A percentile compares a stretch with the other conserved stretches of the same genome.
phyloP scores from a whole-genome alignment of 805 yeast genomes.

The Crinitomyces ghanaensis region DNA sequence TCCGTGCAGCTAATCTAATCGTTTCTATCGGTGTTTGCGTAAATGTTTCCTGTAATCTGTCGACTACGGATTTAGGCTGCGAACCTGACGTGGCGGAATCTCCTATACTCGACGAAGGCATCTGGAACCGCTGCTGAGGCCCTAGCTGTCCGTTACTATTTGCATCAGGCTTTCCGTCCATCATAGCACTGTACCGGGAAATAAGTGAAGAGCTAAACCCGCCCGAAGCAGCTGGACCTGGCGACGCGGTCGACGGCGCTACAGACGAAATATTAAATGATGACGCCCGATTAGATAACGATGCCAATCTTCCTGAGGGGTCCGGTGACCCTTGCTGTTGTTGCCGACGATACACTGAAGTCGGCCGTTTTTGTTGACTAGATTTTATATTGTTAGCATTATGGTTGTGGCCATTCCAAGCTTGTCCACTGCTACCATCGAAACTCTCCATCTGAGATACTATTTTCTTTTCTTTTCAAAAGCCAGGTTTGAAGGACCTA shows the following conservation, averaged over 20 bases:
- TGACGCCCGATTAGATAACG: conserved; percentile 11
- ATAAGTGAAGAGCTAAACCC: conserved; percentile 4
- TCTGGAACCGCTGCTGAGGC: not conserved
- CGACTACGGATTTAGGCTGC: conserved; percentile 3
- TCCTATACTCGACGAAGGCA: not conserved
- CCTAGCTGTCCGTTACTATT: conserved; percentile 1
- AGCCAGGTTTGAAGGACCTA: too few species aligned
- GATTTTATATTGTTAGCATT: not conserved
- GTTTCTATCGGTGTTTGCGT: conserved; percentile 5
- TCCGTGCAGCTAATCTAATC: conserved; percentile 13
- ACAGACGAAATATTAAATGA: conserved; percentile 4
- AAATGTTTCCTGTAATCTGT: conserved; percentile 2
- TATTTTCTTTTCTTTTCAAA: too few species aligned
- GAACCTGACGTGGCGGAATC: conserved; percentile 2
- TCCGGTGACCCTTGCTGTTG: conserved; percentile 1
- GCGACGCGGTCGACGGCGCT: conserved; percentile 1
- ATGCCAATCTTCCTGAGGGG: conserved; percentile 2
- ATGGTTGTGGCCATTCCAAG: too few species aligned
- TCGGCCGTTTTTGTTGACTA: conserved; percentile 10
- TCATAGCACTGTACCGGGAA: conserved; percentile 7
- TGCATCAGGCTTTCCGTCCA: conserved; percentile 8
- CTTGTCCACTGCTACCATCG: too few species aligned
- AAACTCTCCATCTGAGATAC: too few species aligned
- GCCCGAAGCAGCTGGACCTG: conserved; percentile 1
- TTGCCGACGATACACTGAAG: conserved; percentile 4